These are phyloP conservation scores for Eucalyptus erythrocorys DNA, from an alignment of 345 rosid genomes.

Conservation along the genomic window DNA sequence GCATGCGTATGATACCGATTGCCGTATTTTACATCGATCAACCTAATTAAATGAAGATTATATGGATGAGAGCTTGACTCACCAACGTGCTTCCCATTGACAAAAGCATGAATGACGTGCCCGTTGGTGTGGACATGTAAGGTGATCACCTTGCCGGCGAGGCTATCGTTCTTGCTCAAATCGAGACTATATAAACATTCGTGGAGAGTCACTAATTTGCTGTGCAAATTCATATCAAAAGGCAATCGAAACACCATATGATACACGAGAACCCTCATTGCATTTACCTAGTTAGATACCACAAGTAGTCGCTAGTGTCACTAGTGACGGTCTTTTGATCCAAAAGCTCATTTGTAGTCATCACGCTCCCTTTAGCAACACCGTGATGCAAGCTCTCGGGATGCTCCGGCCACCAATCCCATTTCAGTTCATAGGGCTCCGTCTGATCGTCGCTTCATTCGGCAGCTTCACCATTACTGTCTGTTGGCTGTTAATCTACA, in stretches of 20 bases:
- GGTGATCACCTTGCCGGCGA: not conserved
- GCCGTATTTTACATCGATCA: not conserved
- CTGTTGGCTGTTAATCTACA: constrained; percentile 19
- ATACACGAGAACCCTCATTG: too few species aligned
- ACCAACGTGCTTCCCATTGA: constrained; percentile 23
- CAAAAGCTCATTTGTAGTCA: constrained; percentile 2
- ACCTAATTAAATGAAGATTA: not conserved
- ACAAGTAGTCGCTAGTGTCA: constrained; percentile 29
- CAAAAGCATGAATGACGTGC: constrained; percentile 23
- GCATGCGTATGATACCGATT: not conserved
- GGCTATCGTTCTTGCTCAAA: not conserved
- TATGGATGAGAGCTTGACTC: not conserved
- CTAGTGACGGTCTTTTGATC: constrained; percentile 23
- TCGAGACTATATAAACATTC: not conserved
- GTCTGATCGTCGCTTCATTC: constrained; percentile 3
- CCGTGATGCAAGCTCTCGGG: not conserved
- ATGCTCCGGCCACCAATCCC: constrained; percentile 21
- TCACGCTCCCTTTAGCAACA: not conserved
- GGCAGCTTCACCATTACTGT: constrained; percentile 3
- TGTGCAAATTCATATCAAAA: not conserved
- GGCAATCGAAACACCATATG: not conserved
- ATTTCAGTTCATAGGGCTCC: constrained; percentile 4
- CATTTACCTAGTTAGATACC: constrained; percentile 31
- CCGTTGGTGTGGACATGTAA: constrained; percentile 22
- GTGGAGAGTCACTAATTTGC: not conserved